Evolutionary conservation across 2,329 filamentous ascomycete species (phyloP), one percentile per base, ranked within the genome.

Genomic region (Fusarium nodosum): DNA sequence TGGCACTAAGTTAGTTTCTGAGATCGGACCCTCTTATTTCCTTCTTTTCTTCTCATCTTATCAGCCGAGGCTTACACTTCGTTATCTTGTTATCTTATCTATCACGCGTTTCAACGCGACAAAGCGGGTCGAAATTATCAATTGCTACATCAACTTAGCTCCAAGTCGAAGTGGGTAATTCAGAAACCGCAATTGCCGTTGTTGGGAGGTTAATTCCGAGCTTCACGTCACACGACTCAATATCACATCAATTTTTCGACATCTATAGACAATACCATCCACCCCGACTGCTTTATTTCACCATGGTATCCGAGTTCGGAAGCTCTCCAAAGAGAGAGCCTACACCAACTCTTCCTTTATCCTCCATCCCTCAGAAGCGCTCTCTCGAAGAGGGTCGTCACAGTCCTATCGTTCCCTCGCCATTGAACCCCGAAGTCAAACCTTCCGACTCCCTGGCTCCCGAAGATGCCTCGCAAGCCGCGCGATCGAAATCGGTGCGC

Each of bases 401-500:
- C 78, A 86, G 86, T 64, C 91, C 92, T 7, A 85, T 89, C 15
- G 84, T 93, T 3, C 88, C 91, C 4, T 94, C 92, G 13, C 91
- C 91, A 30, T 86, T 94, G 66, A 94, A 94, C 72, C 89, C 90
- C 47, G 88, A 91, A 46, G 84, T 85, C 66, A 87, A 77, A 64
- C 72, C 77, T 12, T 76, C 76, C 42, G 82, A 81, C 56, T 73
- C 78, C 4, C 78, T 79, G 24, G 74, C 77, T 16, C 76, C 78
- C 15, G 84, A 86, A 36, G 86, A 88, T 69, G 84, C 83, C 68
- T 84, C 83, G 65, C 77, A 78, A 24, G 56, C 72, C n/a, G 70
- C 69, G 34, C 76, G 77, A 28, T 73, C 74, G 36, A 82, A 82
- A 64, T 81, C 83, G 36, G 74, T 79, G 16, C 82, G 88, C 33